Evolutionary conservation across 148 eudicot species (phyloP).

Genomic region (Chenopodium formosanum): DNA sequence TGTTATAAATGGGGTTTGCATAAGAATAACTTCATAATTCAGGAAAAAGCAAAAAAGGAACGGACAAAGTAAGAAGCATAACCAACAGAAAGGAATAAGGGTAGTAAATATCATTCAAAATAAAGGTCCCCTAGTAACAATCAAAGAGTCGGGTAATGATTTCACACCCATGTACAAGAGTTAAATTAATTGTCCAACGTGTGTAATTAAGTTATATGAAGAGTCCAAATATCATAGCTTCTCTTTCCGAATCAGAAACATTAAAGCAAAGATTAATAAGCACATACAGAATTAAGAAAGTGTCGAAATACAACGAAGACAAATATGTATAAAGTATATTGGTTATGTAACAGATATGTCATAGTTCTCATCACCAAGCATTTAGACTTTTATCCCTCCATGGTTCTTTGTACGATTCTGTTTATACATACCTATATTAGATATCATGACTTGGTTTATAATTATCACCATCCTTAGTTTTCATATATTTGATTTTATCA

Average conservation of each 20-base stretch:
- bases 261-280: background rate
- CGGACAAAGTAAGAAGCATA: no score
- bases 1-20: no score
- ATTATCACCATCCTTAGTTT: background rate
- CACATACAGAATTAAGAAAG: no score
- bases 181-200: background rate
- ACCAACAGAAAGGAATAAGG: no score
- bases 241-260: background rate
- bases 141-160: background rate
- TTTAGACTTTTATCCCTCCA: background rate
- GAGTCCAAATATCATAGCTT: background rate
- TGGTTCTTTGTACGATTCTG: background rate
- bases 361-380: background rate
- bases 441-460: background rate
- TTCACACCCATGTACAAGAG: background rate
- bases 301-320: no score
- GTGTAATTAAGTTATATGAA: background rate
- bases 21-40: no score
- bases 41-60: no score
- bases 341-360: background rate
- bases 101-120: no score
- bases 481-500: no score
- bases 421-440: background rate
- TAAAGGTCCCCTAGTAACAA: background rate
- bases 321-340: background rate